Evolutionary conservation across 257 asterid species (phyloP).

Genomic region (Solanum ossicruentum): DNA sequence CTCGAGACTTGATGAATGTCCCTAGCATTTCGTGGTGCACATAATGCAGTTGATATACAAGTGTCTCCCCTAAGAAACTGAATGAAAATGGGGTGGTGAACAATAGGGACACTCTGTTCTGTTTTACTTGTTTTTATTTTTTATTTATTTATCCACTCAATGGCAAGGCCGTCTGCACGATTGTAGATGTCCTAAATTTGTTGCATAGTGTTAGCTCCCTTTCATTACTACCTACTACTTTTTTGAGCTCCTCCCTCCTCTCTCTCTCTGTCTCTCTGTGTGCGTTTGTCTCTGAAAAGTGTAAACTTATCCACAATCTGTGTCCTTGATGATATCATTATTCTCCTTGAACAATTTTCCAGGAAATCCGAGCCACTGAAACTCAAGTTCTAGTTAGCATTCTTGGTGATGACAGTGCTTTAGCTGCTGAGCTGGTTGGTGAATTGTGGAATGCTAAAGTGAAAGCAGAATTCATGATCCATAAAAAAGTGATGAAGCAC

Average conservation of each 20-base stretch:
- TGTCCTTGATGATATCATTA: neutral
- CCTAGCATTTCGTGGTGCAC: neutral
- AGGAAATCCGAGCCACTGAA: conserved; percentile 70
- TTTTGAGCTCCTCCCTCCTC: neutral
- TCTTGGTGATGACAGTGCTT: conserved; percentile 50
- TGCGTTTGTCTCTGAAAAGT: neutral
- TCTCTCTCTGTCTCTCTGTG: neutral
- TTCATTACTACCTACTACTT: neutral
- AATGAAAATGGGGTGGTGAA: neutral
- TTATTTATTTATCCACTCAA: neutral
- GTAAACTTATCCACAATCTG: neutral
- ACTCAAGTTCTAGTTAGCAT: conserved; percentile 86
- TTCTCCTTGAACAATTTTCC: neutral
- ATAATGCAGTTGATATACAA: neutral
- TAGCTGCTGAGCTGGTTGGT: conserved; percentile 56
- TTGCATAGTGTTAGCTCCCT: neutral
- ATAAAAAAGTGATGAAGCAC: conserved; percentile 56
- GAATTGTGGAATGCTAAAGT: conserved; percentile 70
- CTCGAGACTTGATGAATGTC: neutral
- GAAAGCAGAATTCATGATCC: conserved; percentile 57
- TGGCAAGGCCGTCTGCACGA: neutral
- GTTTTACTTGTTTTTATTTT: neutral
- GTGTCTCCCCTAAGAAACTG: neutral
- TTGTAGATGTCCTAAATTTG: neutral
- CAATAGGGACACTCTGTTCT: neutral